phyloP scores from a whole-genome alignment of 352 stramenopile genomes.

The Phytopythium oedochilum region DNA sequence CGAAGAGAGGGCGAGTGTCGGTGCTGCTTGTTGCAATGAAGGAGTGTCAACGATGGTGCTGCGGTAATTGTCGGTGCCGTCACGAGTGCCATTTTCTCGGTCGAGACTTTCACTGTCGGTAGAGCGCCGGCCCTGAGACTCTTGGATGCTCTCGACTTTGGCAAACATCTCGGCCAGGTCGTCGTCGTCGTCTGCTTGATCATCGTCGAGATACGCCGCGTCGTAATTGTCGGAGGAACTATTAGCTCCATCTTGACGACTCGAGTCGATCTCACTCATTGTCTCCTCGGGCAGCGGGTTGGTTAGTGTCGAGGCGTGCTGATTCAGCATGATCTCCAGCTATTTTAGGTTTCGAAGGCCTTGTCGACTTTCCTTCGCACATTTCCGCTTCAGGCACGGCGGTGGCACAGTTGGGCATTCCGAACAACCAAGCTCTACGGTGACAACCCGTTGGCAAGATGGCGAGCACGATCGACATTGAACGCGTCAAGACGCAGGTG shows the following conservation, averaged over 20 bases:
- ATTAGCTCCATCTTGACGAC: conserved; percentile 7
- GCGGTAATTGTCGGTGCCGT: too few relatives aligned
- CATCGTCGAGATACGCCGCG: conserved; percentile 37
- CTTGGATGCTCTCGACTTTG: conserved; percentile 66
- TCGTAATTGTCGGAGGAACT: conserved; percentile 31
- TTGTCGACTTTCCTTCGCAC: not conserved
- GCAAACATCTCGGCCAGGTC: conserved; percentile 71
- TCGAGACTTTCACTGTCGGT: not conserved
- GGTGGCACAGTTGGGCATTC: too few relatives aligned
- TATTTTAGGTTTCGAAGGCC: not conserved
- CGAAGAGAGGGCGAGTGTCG: not conserved
- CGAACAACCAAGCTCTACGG: too few relatives aligned
- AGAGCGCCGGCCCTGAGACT: conserved; percentile 23
- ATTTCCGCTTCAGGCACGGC: too few relatives aligned
- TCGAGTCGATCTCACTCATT: conserved; percentile 4
- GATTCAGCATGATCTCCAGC: not conserved
- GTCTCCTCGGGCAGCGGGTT: too few relatives aligned
- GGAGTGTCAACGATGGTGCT: not conserved
- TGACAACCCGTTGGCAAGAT: too few relatives aligned
- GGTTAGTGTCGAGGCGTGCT: too few relatives aligned
- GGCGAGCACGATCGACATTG: conserved; percentile 24
- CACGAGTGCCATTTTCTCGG: not conserved
- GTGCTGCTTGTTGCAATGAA: not conserved
- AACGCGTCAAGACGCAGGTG: conserved; percentile 49
- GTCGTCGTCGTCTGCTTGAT: conserved; percentile 42